Evolutionary conservation across 1,284 basidiomycete species (phyloP).

Genomic region (Boletus mariae): DNA sequence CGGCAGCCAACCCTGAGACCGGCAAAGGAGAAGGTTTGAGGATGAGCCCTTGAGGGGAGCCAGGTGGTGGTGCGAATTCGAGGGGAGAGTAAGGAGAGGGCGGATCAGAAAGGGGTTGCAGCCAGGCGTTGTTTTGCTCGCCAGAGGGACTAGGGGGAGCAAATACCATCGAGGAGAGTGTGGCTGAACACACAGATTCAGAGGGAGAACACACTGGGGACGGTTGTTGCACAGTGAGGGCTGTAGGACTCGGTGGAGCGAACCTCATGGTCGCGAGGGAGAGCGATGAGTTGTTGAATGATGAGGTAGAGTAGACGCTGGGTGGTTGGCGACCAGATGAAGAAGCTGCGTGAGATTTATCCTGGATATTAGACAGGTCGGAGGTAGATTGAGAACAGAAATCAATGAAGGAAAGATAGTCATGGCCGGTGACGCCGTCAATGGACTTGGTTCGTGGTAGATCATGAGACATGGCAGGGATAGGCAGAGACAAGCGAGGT

Average conservation of each 20-base stretch:
- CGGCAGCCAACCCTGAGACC: constrained; percentile 33
- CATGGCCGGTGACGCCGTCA: constrained; percentile 11
- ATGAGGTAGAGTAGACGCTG: constrained; percentile 14
- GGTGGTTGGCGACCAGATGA: constrained; percentile 14
- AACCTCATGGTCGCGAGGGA: constrained; percentile 31
- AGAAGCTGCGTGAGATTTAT: not conserved
- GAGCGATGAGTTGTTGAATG: constrained; percentile 15
- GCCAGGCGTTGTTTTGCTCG: constrained; percentile 3
- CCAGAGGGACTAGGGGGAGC: constrained; percentile 30
- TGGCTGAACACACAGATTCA: constrained; percentile 8
- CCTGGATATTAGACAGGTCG: constrained; percentile 16
- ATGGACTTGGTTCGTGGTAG: constrained; percentile 13
- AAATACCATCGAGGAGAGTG: constrained; percentile 28
- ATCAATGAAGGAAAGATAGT: constrained; percentile 57
- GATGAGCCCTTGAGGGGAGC: constrained; percentile 26
- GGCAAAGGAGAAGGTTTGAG: constrained; percentile 40
- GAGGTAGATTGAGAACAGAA: constrained; percentile 40
- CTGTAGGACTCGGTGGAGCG: constrained; percentile 30
- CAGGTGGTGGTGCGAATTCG: constrained; percentile 27
- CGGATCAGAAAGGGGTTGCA: constrained; percentile 20
- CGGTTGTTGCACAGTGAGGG: not conserved
- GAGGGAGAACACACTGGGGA: constrained; percentile 13
- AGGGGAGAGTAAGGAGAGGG: constrained; percentile 30
- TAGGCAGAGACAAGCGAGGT: constrained; percentile 33
- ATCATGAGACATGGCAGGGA: constrained; percentile 27